phyloP scores from a whole-genome alignment of 768 basidiomycete genomes.

The Imleria badia region DNA sequence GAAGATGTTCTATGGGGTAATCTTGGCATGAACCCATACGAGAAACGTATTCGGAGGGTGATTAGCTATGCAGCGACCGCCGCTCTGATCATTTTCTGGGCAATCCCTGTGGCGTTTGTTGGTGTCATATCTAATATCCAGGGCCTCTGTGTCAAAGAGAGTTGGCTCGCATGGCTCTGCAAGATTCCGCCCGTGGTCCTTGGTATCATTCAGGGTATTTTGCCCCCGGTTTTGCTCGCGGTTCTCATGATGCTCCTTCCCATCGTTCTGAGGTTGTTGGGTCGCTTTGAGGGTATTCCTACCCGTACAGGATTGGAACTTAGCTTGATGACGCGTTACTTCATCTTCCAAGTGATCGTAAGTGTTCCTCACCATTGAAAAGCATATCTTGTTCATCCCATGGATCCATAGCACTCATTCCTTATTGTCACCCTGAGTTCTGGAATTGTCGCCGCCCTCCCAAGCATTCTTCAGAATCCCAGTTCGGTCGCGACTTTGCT shows the following conservation, averaged over 20 bases:
- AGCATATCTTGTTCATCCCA: not conserved
- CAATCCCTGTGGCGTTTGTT: conserved; percentile 84
- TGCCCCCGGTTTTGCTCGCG: conserved; percentile 85
- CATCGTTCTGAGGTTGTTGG: conserved; percentile 77
- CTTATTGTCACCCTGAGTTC: conserved; percentile 83
- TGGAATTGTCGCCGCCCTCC: conserved; percentile 76
- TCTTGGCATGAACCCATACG: conserved; percentile 86
- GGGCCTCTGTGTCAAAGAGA: conserved; percentile 57
- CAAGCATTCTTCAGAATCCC: conserved; percentile 64
- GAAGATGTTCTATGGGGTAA: conserved; percentile 93
- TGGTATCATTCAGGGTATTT: conserved; percentile 86
- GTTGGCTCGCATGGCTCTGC: conserved; percentile 87
- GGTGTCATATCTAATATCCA: conserved; percentile 83
- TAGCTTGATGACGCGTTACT: conserved; percentile 88
- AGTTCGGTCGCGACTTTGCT: conserved; percentile 65
- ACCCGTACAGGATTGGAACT: conserved; percentile 81
- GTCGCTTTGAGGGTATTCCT: conserved; percentile 87
- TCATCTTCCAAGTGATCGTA: conserved; percentile 90
- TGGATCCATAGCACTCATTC: conserved; percentile 76
- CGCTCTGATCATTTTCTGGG: conserved; percentile 84
- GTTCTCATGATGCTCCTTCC: conserved; percentile 90
- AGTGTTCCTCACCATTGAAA: conserved; percentile 30
- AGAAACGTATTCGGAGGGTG: conserved; percentile 62
- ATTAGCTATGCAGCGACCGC: conserved; percentile 75
- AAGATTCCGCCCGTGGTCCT: conserved; percentile 58